These are phyloP conservation scores for Trichocladium uniseriatum DNA, from an alignment of 495 filamentous ascomycete species.

Conservation along the genomic window DNA sequence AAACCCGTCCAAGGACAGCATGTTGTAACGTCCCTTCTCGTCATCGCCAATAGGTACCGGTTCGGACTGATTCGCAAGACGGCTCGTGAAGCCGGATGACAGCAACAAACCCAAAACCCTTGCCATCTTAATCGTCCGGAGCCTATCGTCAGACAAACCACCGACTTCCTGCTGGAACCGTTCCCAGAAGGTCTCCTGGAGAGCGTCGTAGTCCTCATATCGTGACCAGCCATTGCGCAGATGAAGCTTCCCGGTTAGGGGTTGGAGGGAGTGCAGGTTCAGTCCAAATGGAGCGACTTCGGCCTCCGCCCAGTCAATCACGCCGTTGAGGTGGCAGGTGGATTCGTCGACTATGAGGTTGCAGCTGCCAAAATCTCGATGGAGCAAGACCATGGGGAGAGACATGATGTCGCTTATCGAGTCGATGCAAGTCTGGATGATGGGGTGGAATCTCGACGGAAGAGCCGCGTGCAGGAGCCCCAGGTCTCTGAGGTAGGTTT, in stretches of 20 bases:
- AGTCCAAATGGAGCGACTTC: slow-evolving; percentile 32
- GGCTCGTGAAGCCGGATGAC: slow-evolving; percentile 32
- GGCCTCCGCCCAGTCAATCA: slow-evolving; percentile 36
- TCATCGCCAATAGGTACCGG: slow-evolving; percentile 32
- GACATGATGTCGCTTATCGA: slow-evolving; percentile 27
- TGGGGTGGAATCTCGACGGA: slow-evolving; percentile 29
- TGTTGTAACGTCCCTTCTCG: slow-evolving; percentile 32
- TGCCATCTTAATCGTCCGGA: slow-evolving; percentile 29
- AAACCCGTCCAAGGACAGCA: too few relatives aligned
- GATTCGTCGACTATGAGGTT: slow-evolving; percentile 24
- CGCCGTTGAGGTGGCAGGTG: slow-evolving; percentile 30
- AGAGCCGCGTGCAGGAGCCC: slow-evolving; percentile 23
- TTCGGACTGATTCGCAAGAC: slow-evolving; percentile 28
- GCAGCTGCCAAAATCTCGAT: slow-evolving; percentile 28
- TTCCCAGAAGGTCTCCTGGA: slow-evolving; percentile 31
- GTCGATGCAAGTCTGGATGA: slow-evolving; percentile 25
- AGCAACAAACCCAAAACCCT: slow-evolving; percentile 30
- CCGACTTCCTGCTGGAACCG: slow-evolving; percentile 26
- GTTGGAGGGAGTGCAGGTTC: slow-evolving; percentile 32
- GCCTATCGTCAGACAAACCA: slow-evolving; percentile 24
- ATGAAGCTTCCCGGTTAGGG: slow-evolving; percentile 28
- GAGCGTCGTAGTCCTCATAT: slow-evolving; percentile 28
- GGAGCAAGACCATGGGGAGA: slow-evolving; percentile 35
- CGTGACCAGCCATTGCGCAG: slow-evolving; percentile 30
- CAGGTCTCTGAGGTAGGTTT: slow-evolving; percentile 25